Evolutionary conservation across 73 alveolate species (phyloP).

Genomic region (Paramecium tetraurelia): DNA sequence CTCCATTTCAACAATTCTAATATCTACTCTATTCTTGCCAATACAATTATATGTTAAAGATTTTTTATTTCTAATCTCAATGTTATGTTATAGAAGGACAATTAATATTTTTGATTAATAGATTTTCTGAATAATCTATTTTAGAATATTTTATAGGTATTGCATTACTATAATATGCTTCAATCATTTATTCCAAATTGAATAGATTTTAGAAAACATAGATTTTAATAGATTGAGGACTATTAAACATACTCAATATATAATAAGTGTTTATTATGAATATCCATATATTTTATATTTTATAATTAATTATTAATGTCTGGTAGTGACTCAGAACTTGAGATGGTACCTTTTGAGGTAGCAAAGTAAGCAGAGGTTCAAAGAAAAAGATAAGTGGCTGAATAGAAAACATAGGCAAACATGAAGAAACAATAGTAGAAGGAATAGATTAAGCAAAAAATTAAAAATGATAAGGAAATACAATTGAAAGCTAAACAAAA

Average conservation of each 20-base stretch:
- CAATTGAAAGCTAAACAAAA: neutral
- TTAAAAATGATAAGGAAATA: neutral
- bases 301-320: neutral
- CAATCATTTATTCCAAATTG: slow-evolving; percentile 36
- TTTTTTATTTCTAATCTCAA: slow-evolving; percentile 82
- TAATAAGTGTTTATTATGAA: neutral
- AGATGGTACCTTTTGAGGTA: neutral
- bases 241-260: neutral
- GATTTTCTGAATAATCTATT: slow-evolving; percentile 75
- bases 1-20: slow-evolving; percentile 73
- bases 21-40: slow-evolving; percentile 63
- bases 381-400: neutral
- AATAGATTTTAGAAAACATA: slow-evolving; percentile 3
- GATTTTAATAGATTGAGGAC: neutral
- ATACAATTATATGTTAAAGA: too few relatives aligned
- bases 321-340: slow-evolving; percentile 14
- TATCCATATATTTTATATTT: neutral
- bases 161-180: slow-evolving; percentile 74
- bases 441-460: neutral
- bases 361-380: neutral
- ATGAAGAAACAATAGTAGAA: neutral
- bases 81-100: slow-evolving; percentile 90
- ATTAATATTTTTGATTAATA: slow-evolving; percentile 92
- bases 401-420: neutral
- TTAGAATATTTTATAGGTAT: neutral